Base-by-base conservation (phyloP, 2,329 filamentous ascomycete species). In the Knufia petricola region DNA sequence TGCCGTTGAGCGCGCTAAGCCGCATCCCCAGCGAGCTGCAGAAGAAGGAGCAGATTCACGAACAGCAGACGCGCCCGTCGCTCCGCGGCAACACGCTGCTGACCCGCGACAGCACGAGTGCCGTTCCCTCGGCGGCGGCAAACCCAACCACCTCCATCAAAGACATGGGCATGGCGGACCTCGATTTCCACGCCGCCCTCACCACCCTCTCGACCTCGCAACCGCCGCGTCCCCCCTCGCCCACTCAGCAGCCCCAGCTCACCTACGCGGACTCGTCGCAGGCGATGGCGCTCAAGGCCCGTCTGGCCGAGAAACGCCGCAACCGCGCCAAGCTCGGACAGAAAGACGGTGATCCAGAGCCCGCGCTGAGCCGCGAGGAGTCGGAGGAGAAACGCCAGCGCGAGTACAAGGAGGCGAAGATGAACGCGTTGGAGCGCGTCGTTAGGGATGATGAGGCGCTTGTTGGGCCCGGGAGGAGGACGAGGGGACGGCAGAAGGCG, bases 261-360 rank as follows among this genome's bases (percentile, higher is more conserved):
- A 67, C 68, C 23, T 73, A 73, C 49, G 69, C 73, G 50, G 70
- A 72, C 51, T 64, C 68, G 1, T 69, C 79, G 39, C 75, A 59
- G 48, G 55, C 75, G 2, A 69, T 72, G 10, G 72, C 72, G 47
- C 76, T 77, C 58, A 73, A 74, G n/a, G 75, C 77, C 28, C 74
- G 72, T 31, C 73, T 72, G 23, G 71, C 75, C 53, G 71, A 72
- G 3, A 72, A 73, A 36, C 50, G 57, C 19, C 31, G 49, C 23
- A 50, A 46, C 28, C 49, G 50, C 24, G 49, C 48, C n/a, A 52
- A 63, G 46, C 62, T 63, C 1, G 53, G 70, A 60, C 58, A 76
- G 58, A 26, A 73, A 59, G 28, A 48, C 15, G 37, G 39, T 12
- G 52, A 71, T 57, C 50, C 70, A 13, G 51, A 39, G 34, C 53